Conservation (phyloP, 176 grass and related monocot species). For the Guadua angustifolia region DNA sequence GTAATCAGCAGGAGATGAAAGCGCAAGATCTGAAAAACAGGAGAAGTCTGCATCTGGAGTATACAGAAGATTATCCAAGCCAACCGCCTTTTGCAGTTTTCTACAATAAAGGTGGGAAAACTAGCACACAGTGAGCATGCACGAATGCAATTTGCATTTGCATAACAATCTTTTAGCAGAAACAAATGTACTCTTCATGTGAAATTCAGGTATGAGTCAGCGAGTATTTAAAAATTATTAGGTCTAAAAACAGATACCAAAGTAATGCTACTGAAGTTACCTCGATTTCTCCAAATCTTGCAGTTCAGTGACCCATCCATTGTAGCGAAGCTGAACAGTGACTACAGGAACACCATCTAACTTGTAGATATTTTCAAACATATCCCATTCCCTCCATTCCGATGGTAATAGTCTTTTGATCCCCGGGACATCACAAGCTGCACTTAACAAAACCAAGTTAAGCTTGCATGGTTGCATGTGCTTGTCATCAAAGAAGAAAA, state of each 20-base stretch:
- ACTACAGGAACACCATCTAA: constrained; percentile 98
- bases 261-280: constrained; percentile 45
- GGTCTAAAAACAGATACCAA: constrained; percentile 7
- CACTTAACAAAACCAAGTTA: constrained; percentile 42
- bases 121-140: not conserved
- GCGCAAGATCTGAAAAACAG: constrained; percentile 94
- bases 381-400: constrained; percentile 90
- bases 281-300: constrained; percentile 88
- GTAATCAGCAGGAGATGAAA: constrained; percentile 96
- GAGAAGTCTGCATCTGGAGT: constrained; percentile 95
- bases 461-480: constrained; percentile 13
- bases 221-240: not conserved
- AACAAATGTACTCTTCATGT: constrained; percentile 1
- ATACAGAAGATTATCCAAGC: constrained; percentile 97
- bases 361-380: constrained; percentile 95
- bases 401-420: constrained; percentile 92
- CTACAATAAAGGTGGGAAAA: constrained; percentile 52
- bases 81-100: constrained; percentile 73
- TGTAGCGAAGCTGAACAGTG: constrained; percentile 96
- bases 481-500: constrained; percentile 37
- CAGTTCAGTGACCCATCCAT: constrained; percentile 99
- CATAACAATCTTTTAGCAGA: not conserved
- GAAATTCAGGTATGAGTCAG: not conserved
- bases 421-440: constrained; percentile 93
- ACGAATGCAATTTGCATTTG: constrained; percentile 16